Base-by-base conservation (phyloP, 306 rosid species). In the Cucumis sativus region DNA sequence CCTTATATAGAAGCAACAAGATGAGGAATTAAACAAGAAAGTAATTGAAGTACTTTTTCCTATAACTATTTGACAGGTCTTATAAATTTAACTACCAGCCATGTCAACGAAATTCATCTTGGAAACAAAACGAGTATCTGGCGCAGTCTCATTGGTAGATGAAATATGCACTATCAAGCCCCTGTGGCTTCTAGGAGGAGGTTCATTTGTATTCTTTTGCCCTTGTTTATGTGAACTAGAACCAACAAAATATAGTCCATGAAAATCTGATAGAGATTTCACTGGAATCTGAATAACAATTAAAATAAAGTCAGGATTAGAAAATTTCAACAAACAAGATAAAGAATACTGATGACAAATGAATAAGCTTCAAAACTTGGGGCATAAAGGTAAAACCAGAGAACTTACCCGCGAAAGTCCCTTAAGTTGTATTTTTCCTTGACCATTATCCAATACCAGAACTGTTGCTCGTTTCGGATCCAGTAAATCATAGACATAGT, bases 101-200 rank as follows among this genome's bases (percentile, higher is more conserved):
- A 90, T 71, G 74, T 95, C 97, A 55, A 95, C 95, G 43, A 95
- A 92, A 83, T 87, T 92, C 85, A 95, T 81, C 89, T 89, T 92
- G 84, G 88, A 84, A 71, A 78, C 80, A 76, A 21, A 74, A 79
- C 73, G 76, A 40, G 74, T 30, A 45, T 86, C 84, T 8, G 39
- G 5, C 8, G 52, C 13, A 40, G 63, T 74, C 68, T 69, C 86
- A 79, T 56, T 76, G 3, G 33, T 79, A 33, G 91, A 80, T 65
- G 88, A 67, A 73, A 90, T 81, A 81, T 89, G 78, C 43, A 95
- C 80, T 47, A 85, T 86, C 82, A 95, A 85, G 71, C 99, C 99
- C 86, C 78, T 77, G 81, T 95, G 99, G 79, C 87, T 62, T 61
- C 89, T 84, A 23, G 74, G 81, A 80, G 86, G 77, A 75, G 54